Evolutionary conservation across 139 green algal genomes (phyloP).

Genomic region (Pleodorina starrii): DNA sequence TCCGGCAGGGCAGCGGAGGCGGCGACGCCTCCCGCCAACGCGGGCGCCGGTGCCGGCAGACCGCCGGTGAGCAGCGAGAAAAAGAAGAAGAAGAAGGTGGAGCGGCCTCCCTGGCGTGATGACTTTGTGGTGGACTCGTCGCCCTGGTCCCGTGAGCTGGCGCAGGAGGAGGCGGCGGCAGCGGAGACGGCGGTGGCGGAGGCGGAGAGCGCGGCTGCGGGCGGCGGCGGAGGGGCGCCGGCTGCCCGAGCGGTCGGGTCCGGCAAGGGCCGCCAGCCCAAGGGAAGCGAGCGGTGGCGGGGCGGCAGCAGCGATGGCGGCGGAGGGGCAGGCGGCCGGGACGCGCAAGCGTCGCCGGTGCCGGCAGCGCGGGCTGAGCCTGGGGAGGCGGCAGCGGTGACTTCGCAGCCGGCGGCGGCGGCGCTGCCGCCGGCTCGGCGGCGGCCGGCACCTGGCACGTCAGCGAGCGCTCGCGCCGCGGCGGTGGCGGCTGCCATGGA

Average conservation of each 20-base stretch:
- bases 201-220: neutral
- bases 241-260: neutral
- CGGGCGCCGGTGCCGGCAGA: neutral
- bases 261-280: neutral
- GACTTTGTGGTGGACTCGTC: constrained; percentile 10
- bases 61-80: neutral
- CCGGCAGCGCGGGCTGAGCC: neutral
- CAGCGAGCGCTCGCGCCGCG: neutral
- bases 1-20: neutral
- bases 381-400: neutral
- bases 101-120: constrained; percentile 11
- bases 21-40: neutral
- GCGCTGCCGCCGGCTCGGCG: neutral
- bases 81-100: constrained; percentile 29
- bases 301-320: neutral
- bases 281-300: neutral
- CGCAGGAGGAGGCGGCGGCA: neutral
- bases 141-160: constrained; percentile 22
- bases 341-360: neutral
- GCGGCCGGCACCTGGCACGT: neutral
- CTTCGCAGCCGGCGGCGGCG: neutral
- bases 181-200: neutral
- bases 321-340: neutral
- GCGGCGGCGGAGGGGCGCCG: neutral
- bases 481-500: constrained; percentile 37